Evolutionary conservation across 1,284 basidiomycete species (phyloP), one percentile per base, ranked within the genome.

Genomic region (Moniliella sp.): DNA sequence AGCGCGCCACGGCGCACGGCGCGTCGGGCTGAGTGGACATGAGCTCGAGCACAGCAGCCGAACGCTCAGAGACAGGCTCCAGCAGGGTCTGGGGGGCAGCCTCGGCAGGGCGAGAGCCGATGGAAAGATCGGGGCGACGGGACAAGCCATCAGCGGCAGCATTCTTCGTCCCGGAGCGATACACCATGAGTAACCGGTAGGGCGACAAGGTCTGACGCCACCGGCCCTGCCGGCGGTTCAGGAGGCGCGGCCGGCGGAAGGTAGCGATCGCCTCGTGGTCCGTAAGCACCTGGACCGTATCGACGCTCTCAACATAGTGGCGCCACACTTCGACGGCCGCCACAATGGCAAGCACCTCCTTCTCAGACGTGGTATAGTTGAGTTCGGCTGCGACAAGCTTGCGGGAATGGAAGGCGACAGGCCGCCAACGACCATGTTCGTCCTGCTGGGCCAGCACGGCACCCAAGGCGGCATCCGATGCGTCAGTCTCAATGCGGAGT

Each of bases 401-500:
- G 13, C 28, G 32, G n/a, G 23, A 26, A 14, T 21, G 23, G 25
- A 13, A 33, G 8, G 32, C 32, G n/a, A 33, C 15, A 13, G 32
- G 32, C 5, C 16, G 25, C 4, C 27, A 16, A 3, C 7, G 5
- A 9, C 32, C 18, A 11, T 21, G n/a, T 11, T 28, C 18, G 23
- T 33, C 25, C 5, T 11, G 32, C 28, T 49, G 42, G 27, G 49
- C 55, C 1, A 59, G 36, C 2, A 62, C 34, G 0, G 40, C 50
- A 2, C 45, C 59, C n/a, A 48, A 34, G 7, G 55, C 58, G 23
- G 37, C 52, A 30, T 53, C 39, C 0, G 56, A 62, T 45, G 10
- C 54, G 30, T 62, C 53, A 2, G 48, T 48, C 9, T 34, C 28
- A 2, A 68, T 18, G 5, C 57, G 47, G 11, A 52, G 39, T 1